These are phyloP conservation scores for Escovopsis weberi DNA, from an alignment of 2,329 filamentous ascomycete species.

Conservation along the genomic window DNA sequence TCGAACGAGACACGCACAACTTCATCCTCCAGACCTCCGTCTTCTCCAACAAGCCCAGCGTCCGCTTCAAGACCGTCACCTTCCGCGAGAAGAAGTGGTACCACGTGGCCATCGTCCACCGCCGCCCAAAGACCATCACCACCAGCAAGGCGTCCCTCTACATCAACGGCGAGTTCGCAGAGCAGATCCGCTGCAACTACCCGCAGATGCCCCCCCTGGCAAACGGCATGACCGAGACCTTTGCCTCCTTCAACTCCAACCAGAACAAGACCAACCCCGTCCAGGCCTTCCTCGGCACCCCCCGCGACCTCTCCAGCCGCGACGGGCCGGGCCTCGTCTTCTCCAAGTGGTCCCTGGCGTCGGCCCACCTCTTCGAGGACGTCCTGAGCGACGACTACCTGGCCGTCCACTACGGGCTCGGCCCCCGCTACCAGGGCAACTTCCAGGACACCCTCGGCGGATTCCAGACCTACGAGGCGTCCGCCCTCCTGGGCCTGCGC, in stretches of 20 bases:
- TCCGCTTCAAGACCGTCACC: constrained; percentile 73
- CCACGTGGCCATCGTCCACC: constrained; percentile 80
- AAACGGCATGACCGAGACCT: constrained; percentile 49
- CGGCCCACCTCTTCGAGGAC: constrained; percentile 78
- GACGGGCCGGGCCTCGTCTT: constrained; percentile 57
- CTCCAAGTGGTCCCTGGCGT: constrained; percentile 80
- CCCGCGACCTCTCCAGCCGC: constrained; percentile 67
- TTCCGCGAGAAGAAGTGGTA: constrained; percentile 80
- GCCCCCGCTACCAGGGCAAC: constrained; percentile 84
- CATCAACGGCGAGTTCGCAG: constrained; percentile 84
- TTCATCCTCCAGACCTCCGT: constrained; percentile 95
- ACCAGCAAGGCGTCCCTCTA: constrained; percentile 77
- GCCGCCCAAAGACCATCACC: constrained; percentile 57
- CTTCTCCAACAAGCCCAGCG: constrained; percentile 69
- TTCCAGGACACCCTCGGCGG: constrained; percentile 93
- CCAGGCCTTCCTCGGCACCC: constrained; percentile 87
- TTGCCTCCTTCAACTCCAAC: constrained; percentile 51
- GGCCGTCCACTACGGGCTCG: constrained; percentile 79
- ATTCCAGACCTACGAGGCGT: constrained; percentile 92
- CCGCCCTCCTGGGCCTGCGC: constrained; percentile 74
- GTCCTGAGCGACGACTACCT: constrained; percentile 81
- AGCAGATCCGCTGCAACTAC: constrained; percentile 82
- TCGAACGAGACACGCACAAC: constrained; percentile 85
- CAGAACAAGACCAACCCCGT: constrained; percentile 50
- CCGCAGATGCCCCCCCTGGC: constrained; percentile 58